Base-by-base conservation (phyloP, 352 stramenopile genomes). In the Pythium phragmitis region DNA sequence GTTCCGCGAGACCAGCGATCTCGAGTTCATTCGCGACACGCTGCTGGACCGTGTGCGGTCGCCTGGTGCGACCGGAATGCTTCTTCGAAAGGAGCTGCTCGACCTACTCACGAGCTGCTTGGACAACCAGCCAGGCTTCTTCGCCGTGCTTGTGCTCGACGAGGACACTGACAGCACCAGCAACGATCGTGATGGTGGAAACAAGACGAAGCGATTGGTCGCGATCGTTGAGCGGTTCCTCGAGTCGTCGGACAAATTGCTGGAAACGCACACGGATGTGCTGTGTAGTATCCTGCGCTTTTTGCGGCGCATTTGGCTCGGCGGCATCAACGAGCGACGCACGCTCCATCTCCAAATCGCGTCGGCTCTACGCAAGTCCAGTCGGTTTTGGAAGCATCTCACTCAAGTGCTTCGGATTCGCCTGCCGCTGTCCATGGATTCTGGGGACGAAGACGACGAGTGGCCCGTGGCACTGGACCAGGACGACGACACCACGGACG, bases 301-400 rank as follows among this genome's bases (percentile, higher is more conserved):
- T 54, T 46, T 91, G 36, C 67, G 82, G 45, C 70, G 85, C 33
- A 73, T 88, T 3, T 91, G 79, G 78, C 71, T 76, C 13, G 78
- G 82, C n/a, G 76, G 73, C 3, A 68, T 79, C 11, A 67, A 76
- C 21, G 57, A 80, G 37, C 60, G 66, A 11, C 60, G 62, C 1
- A 69, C 56, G 14, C 49, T 91, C 19, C 78, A 91, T 52, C 11
- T 68, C 16, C 76, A 84, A 47, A 80, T 91, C 46, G 74, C 80
- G 14, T 39, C 62, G 23, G 68, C 72, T 16, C 50, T 91, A 23
- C 68, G 77, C 17, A 57, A 57, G 2, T 75, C 69, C 13, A 46
- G 63, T 4, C 67, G 55, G 16, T 91, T 91, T 42, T 91, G 82
- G 82, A 67, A 67, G 8, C 80, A 88, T 60, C 65, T 91, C 23